These are phyloP conservation scores for Ophiobolus disseminans DNA, from an alignment of 2,329 filamentous ascomycete genomes.

Conservation along the genomic window DNA sequence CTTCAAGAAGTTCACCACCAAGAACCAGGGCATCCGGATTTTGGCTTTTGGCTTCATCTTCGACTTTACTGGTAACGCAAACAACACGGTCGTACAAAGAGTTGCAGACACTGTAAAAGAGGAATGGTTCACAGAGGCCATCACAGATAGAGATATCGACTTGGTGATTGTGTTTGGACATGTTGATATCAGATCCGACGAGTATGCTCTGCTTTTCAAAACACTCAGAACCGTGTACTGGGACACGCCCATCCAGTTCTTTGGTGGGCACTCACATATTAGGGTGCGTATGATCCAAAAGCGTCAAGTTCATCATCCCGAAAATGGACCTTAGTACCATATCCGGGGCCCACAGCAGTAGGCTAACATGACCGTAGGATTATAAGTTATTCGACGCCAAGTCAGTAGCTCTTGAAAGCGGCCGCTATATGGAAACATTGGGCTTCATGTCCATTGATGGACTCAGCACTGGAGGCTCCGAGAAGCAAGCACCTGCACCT, in stretches of 20 bases:
- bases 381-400: constrained; percentile 79
- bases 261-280: constrained; percentile 90
- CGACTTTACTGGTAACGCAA: constrained; percentile 87
- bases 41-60: constrained; percentile 94
- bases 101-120: constrained; percentile 83
- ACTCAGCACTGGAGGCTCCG: constrained; percentile 53
- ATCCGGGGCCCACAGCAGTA: too few relatives aligned
- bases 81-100: constrained; percentile 84
- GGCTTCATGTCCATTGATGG: constrained; percentile 90
- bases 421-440: constrained; percentile 92
- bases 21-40: constrained; percentile 83
- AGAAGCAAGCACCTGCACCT: constrained; percentile 22
- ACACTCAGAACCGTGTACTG: constrained; percentile 78
- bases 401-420: constrained; percentile 82
- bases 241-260: constrained; percentile 87
- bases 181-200: constrained; percentile 79
- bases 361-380: too few relatives aligned
- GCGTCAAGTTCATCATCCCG: background rate
- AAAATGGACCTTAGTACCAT: background rate
- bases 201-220: constrained; percentile 78
- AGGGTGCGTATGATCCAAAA: constrained; percentile 55
- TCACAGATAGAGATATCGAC: constrained; percentile 79
- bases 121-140: constrained; percentile 86
- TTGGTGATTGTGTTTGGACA: constrained; percentile 88
- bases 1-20: constrained; percentile 89